phyloP scores from a whole-genome alignment of 495 filamentous ascomycete genomes.

The Penicillium riverlandense region DNA sequence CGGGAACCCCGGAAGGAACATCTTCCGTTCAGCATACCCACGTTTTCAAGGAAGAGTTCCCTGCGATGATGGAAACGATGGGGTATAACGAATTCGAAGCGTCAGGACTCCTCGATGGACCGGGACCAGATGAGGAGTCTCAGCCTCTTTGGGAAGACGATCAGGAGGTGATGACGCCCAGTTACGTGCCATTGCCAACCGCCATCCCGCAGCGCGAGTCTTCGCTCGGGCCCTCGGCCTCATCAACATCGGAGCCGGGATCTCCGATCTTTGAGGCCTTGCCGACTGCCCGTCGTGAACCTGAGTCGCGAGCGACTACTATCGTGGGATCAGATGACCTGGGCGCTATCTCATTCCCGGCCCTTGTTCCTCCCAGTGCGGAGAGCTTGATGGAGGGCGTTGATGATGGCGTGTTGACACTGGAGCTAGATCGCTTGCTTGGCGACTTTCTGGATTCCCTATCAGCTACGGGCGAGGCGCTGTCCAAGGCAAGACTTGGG shows the following conservation, averaged over 20 bases:
- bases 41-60: constrained; percentile 17
- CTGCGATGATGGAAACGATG: constrained; percentile 11
- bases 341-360: constrained; percentile 22
- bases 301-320: neutral
- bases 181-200: constrained; percentile 6
- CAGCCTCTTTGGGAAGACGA: constrained; percentile 14
- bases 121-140: constrained; percentile 32
- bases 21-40: constrained; percentile 6
- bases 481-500: constrained; percentile 12
- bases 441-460: constrained; percentile 33
- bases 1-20: constrained; percentile 17
- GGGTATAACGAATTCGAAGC: constrained; percentile 17
- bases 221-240: neutral
- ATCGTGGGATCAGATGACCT: neutral
- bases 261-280: constrained; percentile 23
- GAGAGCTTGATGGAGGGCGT: constrained; percentile 28
- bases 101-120: constrained; percentile 26
- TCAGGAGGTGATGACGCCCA: neutral
- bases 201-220: constrained; percentile 9
- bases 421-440: constrained; percentile 33
- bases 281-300: constrained; percentile 14
- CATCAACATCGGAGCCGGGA: constrained; percentile 16
- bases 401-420: constrained; percentile 21
- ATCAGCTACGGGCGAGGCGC: constrained; percentile 25
- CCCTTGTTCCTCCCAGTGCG: constrained; percentile 24